These are phyloP conservation scores for Spiraea crenata DNA, from an alignment of 331 rosid species.

Conservation along the genomic window DNA sequence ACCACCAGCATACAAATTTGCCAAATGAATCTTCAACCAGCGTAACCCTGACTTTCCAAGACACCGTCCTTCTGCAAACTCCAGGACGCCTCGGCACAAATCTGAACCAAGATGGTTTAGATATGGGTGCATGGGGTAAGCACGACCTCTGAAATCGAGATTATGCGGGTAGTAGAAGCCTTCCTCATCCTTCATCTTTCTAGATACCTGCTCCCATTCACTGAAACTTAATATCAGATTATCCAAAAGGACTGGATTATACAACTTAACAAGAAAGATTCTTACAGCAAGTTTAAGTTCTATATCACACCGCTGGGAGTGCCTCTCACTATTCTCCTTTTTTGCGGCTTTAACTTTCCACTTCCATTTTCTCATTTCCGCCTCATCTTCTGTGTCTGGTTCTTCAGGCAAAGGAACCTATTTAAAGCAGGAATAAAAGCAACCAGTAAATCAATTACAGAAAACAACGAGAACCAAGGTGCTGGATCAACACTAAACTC, in stretches of 20 bases:
- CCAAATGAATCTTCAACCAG: slow-evolving; percentile 93
- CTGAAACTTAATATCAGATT: slow-evolving; percentile 5
- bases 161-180: slow-evolving; percentile 95
- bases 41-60: slow-evolving; percentile 74
- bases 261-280: slow-evolving; percentile 25
- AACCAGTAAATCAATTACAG: not conserved
- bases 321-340: slow-evolving; percentile 71
- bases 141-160: slow-evolving; percentile 94
- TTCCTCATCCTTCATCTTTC: slow-evolving; percentile 92
- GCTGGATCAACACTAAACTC: not conserved
- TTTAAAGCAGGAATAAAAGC: not conserved
- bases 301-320: slow-evolving; percentile 83
- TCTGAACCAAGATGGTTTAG: slow-evolving; percentile 95
- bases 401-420: slow-evolving; percentile 75
- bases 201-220: slow-evolving; percentile 61
- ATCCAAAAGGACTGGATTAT: slow-evolving; percentile 11
- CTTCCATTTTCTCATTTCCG: slow-evolving; percentile 74
- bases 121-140: slow-evolving; percentile 95
- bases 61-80: slow-evolving; percentile 85
- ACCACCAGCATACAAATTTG: slow-evolving; percentile 85
- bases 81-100: slow-evolving; percentile 84
- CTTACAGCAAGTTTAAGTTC: slow-evolving; percentile 95
- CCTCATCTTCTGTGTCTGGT: slow-evolving; percentile 72
- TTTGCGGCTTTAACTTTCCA: slow-evolving; percentile 69
- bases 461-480: slow-evolving; percentile 13